Percentiles rank a stretch among this genome's conserved stretches.
These are phyloP conservation scores for Mrakia frigida DNA, from an alignment of 768 basidiomycete genomes.

Conservation along the genomic window DNA sequence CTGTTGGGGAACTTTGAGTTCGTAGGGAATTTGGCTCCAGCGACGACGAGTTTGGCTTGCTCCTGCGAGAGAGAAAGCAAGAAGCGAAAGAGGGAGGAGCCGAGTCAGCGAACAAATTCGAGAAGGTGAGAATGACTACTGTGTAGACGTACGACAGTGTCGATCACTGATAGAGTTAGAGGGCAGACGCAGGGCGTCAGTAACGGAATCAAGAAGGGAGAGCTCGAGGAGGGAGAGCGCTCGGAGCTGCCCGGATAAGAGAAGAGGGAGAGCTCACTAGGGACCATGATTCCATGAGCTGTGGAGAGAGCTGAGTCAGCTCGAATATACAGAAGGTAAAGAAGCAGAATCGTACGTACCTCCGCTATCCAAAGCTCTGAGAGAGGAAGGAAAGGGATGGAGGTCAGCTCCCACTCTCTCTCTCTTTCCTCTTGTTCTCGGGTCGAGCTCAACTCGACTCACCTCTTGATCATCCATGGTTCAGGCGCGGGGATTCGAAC, in stretches of 20 bases:
- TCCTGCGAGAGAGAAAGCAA: constrained; percentile 31
- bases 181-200: not conserved
- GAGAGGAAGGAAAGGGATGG: not conserved
- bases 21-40: constrained; percentile 36
- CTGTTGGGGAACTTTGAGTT: constrained; percentile 43
- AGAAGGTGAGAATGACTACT: not conserved
- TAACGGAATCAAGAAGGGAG: not conserved
- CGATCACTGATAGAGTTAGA: not conserved
- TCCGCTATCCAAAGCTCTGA: constrained; percentile 43
- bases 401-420: not conserved
- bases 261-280: not conserved
- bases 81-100: not conserved
- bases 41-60: constrained; percentile 13
- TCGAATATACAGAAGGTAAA: not conserved
- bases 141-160: not conserved
- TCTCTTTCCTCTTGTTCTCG: not conserved
- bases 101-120: not conserved
- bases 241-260: not conserved
- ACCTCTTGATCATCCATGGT: constrained; percentile 43
- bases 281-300: constrained; percentile 15
- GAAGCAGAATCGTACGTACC: constrained; percentile 34
- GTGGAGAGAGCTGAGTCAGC: not conserved
- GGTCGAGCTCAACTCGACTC: not conserved
- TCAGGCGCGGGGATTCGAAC: constrained; percentile 43
- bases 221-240: not conserved